Conservation (phyloP, 1,139 yeast species). For the Geotrichum phurueaensis region DNA sequence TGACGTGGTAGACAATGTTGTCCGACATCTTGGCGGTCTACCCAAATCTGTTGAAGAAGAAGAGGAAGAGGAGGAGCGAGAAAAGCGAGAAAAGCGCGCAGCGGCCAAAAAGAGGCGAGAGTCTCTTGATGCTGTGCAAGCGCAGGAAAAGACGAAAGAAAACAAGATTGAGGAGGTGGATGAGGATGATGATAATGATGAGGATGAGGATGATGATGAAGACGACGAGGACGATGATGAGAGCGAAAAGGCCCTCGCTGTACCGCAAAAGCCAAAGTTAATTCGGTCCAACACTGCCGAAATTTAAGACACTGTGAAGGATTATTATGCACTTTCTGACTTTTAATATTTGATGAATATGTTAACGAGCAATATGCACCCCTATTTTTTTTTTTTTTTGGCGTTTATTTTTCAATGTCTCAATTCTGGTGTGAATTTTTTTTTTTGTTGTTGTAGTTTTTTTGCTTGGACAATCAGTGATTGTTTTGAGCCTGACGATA, state of each 20-base stretch:
- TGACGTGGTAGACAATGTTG: slow-evolving; percentile 76
- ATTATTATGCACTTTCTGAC: not conserved
- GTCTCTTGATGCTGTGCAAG: not conserved
- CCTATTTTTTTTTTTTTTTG: too few relatives aligned
- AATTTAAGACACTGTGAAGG: not conserved
- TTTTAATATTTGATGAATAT: not conserved
- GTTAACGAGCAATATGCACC: not conserved
- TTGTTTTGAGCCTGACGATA: not conserved
- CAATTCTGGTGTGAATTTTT: too few relatives aligned
- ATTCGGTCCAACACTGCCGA: slow-evolving; percentile 13
- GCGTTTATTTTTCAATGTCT: too few relatives aligned
- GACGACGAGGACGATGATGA: slow-evolving; percentile 9
- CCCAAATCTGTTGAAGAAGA: slow-evolving; percentile 25
- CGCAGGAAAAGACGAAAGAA: not conserved
- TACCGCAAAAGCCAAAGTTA: slow-evolving; percentile 4
- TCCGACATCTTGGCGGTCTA: slow-evolving; percentile 41
- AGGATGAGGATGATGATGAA: slow-evolving; percentile 7
- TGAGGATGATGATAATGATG: slow-evolving; percentile 6
- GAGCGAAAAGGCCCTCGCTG: not conserved
- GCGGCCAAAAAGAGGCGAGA: slow-evolving; percentile 7
- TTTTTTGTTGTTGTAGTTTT: not conserved
- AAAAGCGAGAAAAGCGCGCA: slow-evolving; percentile 9
- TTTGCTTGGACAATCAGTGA: not conserved
- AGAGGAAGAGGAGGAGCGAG: slow-evolving; percentile 13
- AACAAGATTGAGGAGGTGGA: not conserved